Base-by-base conservation (phyloP, 2,329 filamentous ascomycete genomes). In the Cladosporium sp. region DNA sequence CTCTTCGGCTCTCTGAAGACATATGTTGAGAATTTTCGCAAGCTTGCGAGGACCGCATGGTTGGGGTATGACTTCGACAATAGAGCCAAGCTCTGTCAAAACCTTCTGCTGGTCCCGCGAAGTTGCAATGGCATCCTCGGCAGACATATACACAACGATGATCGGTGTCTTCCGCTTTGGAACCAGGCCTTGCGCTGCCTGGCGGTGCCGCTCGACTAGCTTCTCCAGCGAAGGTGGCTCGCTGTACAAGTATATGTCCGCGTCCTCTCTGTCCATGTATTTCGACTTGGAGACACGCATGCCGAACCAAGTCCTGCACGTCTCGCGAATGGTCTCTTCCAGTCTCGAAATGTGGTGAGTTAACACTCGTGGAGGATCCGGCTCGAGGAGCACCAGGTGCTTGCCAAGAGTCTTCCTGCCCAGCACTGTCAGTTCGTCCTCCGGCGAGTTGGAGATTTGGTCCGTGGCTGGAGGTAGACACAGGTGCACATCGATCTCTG, bases 21-120 rank as follows among this genome's bases (percentile, higher is more conserved):
- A 77, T n/a, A 73, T 68, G 13, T 69, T 66, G 13, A 79, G 68
- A 2, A 75, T 76, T 58, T 73, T 75, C 6, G 76, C 76, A 25
- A 81, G 73, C 67, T 79, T 80, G 60, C 75, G 73, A 6, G 79
- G 78, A 6, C 79, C 79, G 54, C 77, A 77, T 8, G 72, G 72
- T 53, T 79, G 75, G 7, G 74, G 73, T 2, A 79, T 69, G 32
- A 77, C 75, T 54, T 79, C 77, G 6, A 76, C 68, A 10, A 72
- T 67, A 14, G 63, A 65, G 6, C 71, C 69, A 5, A 72, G 65
- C 21, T 70, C 64, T 18, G 34, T 49, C 21, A 73, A 54, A 1
- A 58, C 64, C 23, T 48, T 67, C 30, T 69, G 66, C 11, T 70
- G 67, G 30, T 70, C 63, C 18, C 67, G 58, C 23, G 64, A 71